phyloP scores from a whole-genome alignment of 1,284 basidiomycete species.

The Cryptococcus maquisensis region DNA sequence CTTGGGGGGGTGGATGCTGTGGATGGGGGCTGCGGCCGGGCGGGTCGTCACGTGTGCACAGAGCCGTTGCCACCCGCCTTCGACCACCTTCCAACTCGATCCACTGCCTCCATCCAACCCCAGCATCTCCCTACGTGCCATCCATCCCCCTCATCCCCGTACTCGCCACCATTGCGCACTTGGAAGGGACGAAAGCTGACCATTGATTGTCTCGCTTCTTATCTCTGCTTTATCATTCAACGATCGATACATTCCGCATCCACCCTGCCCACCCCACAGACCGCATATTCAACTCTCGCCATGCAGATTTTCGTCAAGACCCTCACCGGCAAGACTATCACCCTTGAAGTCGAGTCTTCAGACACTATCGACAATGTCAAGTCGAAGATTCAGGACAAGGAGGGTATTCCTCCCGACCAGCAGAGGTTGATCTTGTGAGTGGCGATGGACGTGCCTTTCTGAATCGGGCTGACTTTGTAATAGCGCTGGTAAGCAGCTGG shows the following conservation, averaged over 20 bases:
- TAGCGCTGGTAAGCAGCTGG: conserved; percentile 24
- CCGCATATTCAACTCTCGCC: conserved; percentile 48
- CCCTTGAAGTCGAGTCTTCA: conserved; percentile 54
- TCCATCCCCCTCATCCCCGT: background rate
- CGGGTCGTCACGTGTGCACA: too few relatives aligned
- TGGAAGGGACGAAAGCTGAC: background rate
- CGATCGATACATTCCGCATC: background rate
- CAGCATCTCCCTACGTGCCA: background rate
- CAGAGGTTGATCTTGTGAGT: conserved; percentile 49
- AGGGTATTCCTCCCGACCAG: conserved; percentile 78
- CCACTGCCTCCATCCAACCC: background rate
- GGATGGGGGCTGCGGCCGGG: background rate
- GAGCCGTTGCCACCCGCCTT: background rate
- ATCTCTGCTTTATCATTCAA: background rate
- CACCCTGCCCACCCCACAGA: conserved; percentile 48
- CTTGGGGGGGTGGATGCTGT: background rate
- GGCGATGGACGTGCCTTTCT: too few relatives aligned
- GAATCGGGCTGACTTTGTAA: too few relatives aligned
- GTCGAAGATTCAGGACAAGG: conserved; percentile 60
- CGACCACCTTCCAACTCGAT: background rate
- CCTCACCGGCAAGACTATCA: conserved; percentile 54
- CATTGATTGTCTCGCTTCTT: background rate
- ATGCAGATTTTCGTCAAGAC: conserved; percentile 44
- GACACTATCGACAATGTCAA: conserved; percentile 96
- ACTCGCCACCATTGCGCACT: background rate